Evolutionary conservation across 257 asterid genomes (phyloP).

Genomic region (Salvia hispanica): DNA sequence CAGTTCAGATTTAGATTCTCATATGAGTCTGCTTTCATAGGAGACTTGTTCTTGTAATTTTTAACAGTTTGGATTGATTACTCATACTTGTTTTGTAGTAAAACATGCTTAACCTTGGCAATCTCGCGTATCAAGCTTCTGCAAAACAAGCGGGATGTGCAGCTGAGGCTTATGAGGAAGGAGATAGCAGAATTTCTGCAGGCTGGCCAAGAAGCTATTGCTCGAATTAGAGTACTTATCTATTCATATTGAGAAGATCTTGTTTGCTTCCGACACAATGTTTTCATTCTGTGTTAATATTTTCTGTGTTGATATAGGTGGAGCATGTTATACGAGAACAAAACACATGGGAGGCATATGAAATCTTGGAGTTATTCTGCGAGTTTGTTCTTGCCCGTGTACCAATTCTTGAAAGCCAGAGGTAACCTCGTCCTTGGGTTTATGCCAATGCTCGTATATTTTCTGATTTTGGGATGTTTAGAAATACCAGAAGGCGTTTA

Average conservation of each 20-base stretch:
- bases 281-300: not conserved
- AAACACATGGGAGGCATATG: slow-evolving; percentile 87
- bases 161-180: slow-evolving; percentile 78
- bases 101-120: slow-evolving; percentile 83
- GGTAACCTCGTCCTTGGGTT: slow-evolving; percentile 38
- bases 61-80: not conserved
- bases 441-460: slow-evolving; percentile 1
- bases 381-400: slow-evolving; percentile 84
- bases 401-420: slow-evolving; percentile 83
- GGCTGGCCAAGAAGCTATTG: slow-evolving; percentile 87
- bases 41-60: not conserved
- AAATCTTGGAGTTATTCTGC: slow-evolving; percentile 77
- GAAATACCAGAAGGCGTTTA: not conserved
- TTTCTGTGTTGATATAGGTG: slow-evolving; percentile 48
- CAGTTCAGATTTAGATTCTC: not conserved
- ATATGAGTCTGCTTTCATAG: not conserved
- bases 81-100: slow-evolving; percentile 50
- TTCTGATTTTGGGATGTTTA: not conserved
- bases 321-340: slow-evolving; percentile 93
- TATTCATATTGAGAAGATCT: slow-evolving; percentile 16
- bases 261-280: not conserved
- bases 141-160: slow-evolving; percentile 86
- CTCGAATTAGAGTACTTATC: slow-evolving; percentile 73
- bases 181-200: slow-evolving; percentile 90
- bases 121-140: slow-evolving; percentile 83